These are phyloP conservation scores for Cordyceps farinosa DNA, from an alignment of 2,329 filamentous ascomycete species.

Conservation along the genomic window DNA sequence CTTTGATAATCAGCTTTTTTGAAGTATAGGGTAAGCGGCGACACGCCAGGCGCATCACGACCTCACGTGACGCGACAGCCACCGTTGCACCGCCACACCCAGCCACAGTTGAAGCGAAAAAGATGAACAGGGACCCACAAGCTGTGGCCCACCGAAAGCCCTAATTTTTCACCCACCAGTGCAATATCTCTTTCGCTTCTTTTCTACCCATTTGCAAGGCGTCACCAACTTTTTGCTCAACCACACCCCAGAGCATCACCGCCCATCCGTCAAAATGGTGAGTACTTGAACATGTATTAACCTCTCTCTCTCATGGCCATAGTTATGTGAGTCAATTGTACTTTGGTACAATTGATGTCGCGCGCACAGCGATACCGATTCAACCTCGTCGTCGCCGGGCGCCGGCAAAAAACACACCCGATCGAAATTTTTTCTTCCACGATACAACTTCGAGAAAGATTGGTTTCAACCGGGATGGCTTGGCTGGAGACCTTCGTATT, in stretches of 20 bases:
- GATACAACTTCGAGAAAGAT: constrained; percentile 12
- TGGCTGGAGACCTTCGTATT: constrained; percentile 57
- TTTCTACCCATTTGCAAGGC: constrained; percentile 29
- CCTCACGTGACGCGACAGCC: constrained; percentile 16
- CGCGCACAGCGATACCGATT: constrained; percentile 26
- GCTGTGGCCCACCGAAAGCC: constrained; percentile 27
- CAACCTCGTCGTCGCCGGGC: constrained; percentile 14
- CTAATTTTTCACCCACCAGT: constrained; percentile 37
- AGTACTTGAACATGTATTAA: constrained; percentile 29
- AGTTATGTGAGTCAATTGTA: constrained; percentile 36
- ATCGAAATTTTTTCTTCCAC: constrained; percentile 22
- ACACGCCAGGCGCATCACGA: neutral
- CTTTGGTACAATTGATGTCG: constrained; percentile 32
- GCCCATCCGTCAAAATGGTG: constrained; percentile 41
- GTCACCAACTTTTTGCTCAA: constrained; percentile 29
- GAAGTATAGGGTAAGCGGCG: constrained; percentile 13
- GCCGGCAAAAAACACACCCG: constrained; percentile 32
- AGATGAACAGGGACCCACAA: constrained; percentile 22
- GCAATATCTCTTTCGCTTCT: constrained; percentile 29
- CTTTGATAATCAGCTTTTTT: neutral
- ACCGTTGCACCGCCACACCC: constrained; percentile 15
- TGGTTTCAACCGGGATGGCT: constrained; percentile 42
- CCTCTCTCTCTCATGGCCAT: constrained; percentile 38
- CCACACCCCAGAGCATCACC: constrained; percentile 29
- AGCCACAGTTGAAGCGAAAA: constrained; percentile 18